Base-by-base conservation (phyloP, 75 land plant genomes). In the Sequoiadendron giganteum region DNA sequence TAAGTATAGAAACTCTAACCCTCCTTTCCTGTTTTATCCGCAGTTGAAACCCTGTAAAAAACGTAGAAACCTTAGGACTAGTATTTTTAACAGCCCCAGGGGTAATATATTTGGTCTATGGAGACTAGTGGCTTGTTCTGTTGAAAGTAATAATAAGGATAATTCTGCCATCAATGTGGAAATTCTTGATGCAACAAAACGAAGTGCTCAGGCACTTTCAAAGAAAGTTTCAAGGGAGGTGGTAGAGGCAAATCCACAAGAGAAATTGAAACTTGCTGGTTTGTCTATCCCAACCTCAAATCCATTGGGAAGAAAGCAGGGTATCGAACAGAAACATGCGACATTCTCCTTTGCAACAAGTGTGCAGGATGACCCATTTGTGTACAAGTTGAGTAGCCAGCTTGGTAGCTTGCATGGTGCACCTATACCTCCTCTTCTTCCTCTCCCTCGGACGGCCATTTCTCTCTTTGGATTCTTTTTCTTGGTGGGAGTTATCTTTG, bases 401-500 rank as follows among this genome's bases (percentile, higher is more conserved):
- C 83, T 95, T 11, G 96, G 96, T 1, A 92, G 84, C 38, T 92
- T 93, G n/a, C 95, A 95, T 85, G 28, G 84, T 47, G 54, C 48
- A 47, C 95, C 96, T 34, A 90, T 93, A n/a, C 95, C 97, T 14
- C 86, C 97, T 38, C 95, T 88, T 87, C 43, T 93, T 48, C 92
- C 91, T 0, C 61, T 93, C 11, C 92, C 92, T 36, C 85, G 93
- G 34, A 91, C 84, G 54, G 70, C 95, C 28, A 76, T 90, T 43
- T 96, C 96, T 16, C 82, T 95, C 34, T 93, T 95, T 87, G 97
- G 87, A 34, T 93, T 95, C 68, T 93, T 95, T 47, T 93, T 96
- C 90, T 91, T 95, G 78, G 88, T 91, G 58, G 97, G 96, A 48
- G 91, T 95, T n/a, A 85, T 88, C n/a, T 92, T 95, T 88, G 97